These are phyloP conservation scores for Saccharomyces mikatae DNA, from an alignment of 805 yeast species.

Conservation along the genomic window DNA sequence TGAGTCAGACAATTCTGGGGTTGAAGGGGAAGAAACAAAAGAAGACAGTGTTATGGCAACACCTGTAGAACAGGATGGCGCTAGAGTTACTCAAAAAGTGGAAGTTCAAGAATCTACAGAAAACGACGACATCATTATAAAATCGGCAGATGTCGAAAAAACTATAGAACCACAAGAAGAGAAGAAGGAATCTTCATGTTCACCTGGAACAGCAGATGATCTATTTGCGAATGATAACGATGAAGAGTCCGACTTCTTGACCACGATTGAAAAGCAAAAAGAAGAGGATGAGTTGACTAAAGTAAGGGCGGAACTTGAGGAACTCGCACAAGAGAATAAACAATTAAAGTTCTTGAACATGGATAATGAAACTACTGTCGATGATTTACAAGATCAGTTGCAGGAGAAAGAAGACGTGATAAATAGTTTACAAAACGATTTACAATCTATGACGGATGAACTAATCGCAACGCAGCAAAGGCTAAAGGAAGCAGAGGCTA, in stretches of 20 bases:
- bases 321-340: constrained; percentile 29
- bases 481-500: constrained; percentile 6
- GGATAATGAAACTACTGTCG: constrained; percentile 29
- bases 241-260: constrained; percentile 24
- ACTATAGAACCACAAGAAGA: neutral
- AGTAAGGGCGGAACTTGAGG: constrained; percentile 35
- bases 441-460: constrained; percentile 15
- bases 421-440: constrained; percentile 17
- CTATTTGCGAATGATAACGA: constrained; percentile 9
- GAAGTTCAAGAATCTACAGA: constrained; percentile 1
- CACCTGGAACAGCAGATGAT: constrained; percentile 1
- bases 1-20: neutral
- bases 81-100: neutral
- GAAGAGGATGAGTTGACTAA: constrained; percentile 30
- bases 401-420: constrained; percentile 8
- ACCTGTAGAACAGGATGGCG: neutral
- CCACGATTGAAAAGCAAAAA: constrained; percentile 25
- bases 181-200: neutral
- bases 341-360: constrained; percentile 28
- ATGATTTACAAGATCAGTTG: constrained; percentile 32
- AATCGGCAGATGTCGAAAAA: neutral
- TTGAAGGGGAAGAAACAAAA: neutral
- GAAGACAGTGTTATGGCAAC: neutral
- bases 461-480: constrained; percentile 23
- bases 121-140: constrained; percentile 5